Percentiles rank a stretch among this genome's conserved stretches.
These are phyloP conservation scores for Sporothrix humicola DNA, from an alignment of 2,329 filamentous ascomycete species.

Conservation along the genomic window DNA sequence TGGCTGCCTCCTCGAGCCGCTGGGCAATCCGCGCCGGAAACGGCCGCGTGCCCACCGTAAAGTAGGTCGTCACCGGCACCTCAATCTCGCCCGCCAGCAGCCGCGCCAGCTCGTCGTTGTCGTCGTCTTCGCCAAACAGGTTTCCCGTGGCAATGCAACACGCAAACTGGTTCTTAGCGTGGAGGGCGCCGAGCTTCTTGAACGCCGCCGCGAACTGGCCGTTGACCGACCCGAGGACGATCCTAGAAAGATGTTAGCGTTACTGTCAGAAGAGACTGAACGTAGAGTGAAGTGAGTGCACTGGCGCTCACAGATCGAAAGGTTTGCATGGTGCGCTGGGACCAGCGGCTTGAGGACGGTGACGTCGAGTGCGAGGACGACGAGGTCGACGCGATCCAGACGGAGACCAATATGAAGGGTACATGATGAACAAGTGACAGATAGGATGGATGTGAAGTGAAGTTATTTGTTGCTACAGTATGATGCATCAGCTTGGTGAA, in stretches of 20 bases:
- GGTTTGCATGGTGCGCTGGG: neutral
- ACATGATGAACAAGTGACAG: neutral
- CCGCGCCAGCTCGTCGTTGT: constrained; percentile 63
- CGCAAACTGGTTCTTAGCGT: constrained; percentile 85
- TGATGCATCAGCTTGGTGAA: no score
- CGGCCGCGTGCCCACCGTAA: constrained; percentile 76
- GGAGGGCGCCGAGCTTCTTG: constrained; percentile 77
- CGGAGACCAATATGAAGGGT: neutral
- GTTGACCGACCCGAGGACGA: constrained; percentile 82
- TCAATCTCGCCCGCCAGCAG: constrained; percentile 75
- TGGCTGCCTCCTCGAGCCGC: constrained; percentile 65
- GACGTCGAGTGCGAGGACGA: neutral
- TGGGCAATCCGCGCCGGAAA: constrained; percentile 74
- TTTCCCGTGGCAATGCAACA: constrained; percentile 86
- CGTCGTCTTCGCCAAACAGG: constrained; percentile 70
- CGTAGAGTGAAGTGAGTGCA: neutral
- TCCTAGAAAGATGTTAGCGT: constrained; percentile 51
- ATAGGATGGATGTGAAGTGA: neutral
- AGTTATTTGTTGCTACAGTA: no score
- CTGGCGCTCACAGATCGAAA: neutral
- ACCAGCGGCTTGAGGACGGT: neutral
- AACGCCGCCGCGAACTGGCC: constrained; percentile 79
- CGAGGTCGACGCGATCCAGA: neutral
- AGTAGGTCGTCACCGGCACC: constrained; percentile 86
- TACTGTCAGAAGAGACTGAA: neutral